Base-by-base conservation (phyloP, 148 eudicot species). In the Cornus florida region DNA sequence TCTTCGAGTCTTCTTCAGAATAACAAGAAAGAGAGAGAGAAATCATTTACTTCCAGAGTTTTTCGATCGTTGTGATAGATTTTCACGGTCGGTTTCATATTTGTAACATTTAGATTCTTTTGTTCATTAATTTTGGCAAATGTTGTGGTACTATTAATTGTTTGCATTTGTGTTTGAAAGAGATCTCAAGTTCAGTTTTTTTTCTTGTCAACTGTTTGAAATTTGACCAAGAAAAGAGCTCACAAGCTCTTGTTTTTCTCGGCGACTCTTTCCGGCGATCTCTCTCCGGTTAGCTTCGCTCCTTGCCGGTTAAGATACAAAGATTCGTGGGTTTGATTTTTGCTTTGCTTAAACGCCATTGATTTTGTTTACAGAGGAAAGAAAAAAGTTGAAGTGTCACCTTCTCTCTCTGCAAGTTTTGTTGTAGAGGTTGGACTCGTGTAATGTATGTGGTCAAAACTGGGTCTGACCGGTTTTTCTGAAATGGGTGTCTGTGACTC, bases 321-420 rank as follows among this genome's bases (percentile, higher is more conserved):
- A 35, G 38, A 35, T 35, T 39, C 20, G 9, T 48, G 53, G 69
- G 71, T 72, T 79, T 13, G 70, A 38, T 73, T 48, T 79, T 74
- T 33, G 41, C 70, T 67, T 69, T 69, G 53, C 78, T 35, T 53
- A 23, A 67, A 79, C 41, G 23, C 70, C 66, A 78, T 60, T 71
- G 67, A 46, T 24, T 13, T 56, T 70, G 5, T 56, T 12, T 32
- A 6, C 19, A 14, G 62, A 62, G 66, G 2, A 70, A 56, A 31
- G 24, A n/a, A 41, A 2, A 24, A 8, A 48, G 39, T 48, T 12
- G 28, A 17, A 6, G 28, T 23, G 10, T 62, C 65, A 67, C 82
- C 74, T 68, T 53, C 65, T 79, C 73, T 80, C 73, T 53, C 78
- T 74, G 67, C 31, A 69, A 71, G 70, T 31, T n/a, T 48, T 48